Percentiles rank a stretch among this genome's conserved stretches.
Evolutionary conservation across 164 flowering plant genomes (phyloP).

Genomic region (Sextonia rubra): DNA sequence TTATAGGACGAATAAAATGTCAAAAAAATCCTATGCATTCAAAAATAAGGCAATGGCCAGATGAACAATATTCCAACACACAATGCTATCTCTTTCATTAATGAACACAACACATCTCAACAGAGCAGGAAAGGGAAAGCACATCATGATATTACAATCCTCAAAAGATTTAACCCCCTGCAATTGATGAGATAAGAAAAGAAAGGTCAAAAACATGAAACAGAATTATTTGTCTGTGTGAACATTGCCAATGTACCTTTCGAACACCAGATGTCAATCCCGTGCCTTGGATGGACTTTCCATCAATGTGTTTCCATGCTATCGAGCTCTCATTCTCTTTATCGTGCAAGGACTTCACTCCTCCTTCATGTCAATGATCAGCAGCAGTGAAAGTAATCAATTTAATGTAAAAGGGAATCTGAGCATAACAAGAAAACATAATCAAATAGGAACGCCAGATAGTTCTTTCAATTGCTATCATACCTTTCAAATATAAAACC

Average conservation of each 20-base stretch:
- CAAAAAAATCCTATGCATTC: not conserved
- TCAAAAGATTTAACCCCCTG: not conserved
- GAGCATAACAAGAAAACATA: not conserved
- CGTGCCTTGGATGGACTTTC: constrained; percentile 50
- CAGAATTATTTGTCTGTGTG: not conserved
- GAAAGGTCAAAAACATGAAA: not conserved
- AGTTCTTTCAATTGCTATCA: not conserved
- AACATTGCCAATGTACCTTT: constrained; percentile 46
- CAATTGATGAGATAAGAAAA: not conserved
- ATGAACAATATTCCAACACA: no score
- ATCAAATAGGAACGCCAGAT: not conserved
- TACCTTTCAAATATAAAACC: constrained; percentile 60
- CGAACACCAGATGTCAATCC: constrained; percentile 94
- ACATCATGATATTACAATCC: not conserved
- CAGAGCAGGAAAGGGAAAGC: no score
- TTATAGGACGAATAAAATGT: not conserved
- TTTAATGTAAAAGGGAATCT: not conserved
- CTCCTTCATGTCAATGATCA: constrained; percentile 41
- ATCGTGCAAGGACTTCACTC: constrained; percentile 15
- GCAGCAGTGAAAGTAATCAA: constrained; percentile 1
- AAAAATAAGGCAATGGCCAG: not conserved
- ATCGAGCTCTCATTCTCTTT: constrained; percentile 25
- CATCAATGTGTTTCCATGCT: constrained; percentile 59
- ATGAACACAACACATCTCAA: no score
- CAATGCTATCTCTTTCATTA: no score